phyloP scores from a whole-genome alignment of 805 yeast species.

The Starmerella tilneyi region DNA sequence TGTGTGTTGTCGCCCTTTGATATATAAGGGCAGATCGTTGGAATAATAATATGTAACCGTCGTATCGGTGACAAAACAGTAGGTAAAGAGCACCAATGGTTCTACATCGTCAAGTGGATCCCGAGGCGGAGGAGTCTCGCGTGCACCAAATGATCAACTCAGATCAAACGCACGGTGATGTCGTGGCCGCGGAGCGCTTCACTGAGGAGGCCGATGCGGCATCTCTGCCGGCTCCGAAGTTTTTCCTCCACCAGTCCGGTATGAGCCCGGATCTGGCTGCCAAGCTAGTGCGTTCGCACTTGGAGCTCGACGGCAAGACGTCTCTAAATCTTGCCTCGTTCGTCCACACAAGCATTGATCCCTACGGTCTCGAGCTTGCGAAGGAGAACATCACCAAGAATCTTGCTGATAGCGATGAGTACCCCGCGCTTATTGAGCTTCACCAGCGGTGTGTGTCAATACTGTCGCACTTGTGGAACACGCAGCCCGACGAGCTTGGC shows the following conservation, averaged over 20 bases:
- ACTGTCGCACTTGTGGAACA: conserved; percentile 71
- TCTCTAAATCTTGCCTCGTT: conserved; percentile 78
- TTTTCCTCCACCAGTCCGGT: conserved; percentile 50
- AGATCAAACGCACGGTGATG: neutral
- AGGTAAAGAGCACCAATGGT: conserved; percentile 5
- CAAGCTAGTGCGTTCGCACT: conserved; percentile 57
- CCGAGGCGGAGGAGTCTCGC: conserved; percentile 13
- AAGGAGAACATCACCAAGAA: conserved; percentile 71
- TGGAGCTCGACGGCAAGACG: conserved; percentile 76
- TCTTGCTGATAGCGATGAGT: conserved; percentile 87
- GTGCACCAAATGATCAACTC: neutral
- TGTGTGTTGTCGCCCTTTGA: no score
- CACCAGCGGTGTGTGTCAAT: conserved; percentile 78
- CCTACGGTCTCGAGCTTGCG: conserved; percentile 45
- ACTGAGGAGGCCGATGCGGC: conserved; percentile 4
- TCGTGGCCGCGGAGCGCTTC: neutral
- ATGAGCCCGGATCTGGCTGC: conserved; percentile 45
- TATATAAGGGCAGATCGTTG: no score
- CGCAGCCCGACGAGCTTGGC: conserved; percentile 42
- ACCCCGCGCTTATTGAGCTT: conserved; percentile 70
- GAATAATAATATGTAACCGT: neutral
- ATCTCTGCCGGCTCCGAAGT: conserved; percentile 38
- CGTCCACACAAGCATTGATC: conserved; percentile 64
- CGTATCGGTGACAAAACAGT: neutral
- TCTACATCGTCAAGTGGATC: conserved; percentile 12